Base-by-base conservation (phyloP, 352 stramenopile species). In the Globisporangium echinulatum region DNA sequence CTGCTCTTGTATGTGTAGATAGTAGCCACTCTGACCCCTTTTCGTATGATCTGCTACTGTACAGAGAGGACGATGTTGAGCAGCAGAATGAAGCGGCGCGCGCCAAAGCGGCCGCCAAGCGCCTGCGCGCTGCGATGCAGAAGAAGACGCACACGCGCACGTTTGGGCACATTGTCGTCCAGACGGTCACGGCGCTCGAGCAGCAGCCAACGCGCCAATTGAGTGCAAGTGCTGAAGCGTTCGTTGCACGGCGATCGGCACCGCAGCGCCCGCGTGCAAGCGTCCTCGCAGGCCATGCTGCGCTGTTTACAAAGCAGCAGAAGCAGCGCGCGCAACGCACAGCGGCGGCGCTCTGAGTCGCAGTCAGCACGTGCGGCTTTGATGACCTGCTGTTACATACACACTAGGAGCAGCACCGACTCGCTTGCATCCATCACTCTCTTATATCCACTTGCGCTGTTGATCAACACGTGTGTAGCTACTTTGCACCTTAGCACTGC, bases 231-330 rank as follows among this genome's bases (percentile, higher is more conserved):
- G 79, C 81, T 5, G 61, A 71, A 44, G 57, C 66, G 40, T 91
- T 93, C 56, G 42, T 91, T n/a, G 60, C 71, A 33, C 76, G 72
- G 52, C 75, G 72, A 40, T 56, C 25, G 7, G 83, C 83, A 1
- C 83, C 83, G n/a, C 71, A 72, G 5, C 72, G 79, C 39, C 59
- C 60, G 40, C 76, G 83, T 49, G 87, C 88, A 72, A 85, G 77
- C 59, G 67, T 89, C 50, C 59, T 93, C 25, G 73, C 89, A 33
- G 83, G 83, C 52, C 83, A 93, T 56, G 25, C 72, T 36, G 71
- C 81, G 43, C 69, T 79, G 52, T 93, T 93, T 53, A 77, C 75
- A 49, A 90, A 88, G 69, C 87, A 87, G 59, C 77, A 92, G 66
- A 87, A 87, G 59, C 58, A 70, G 54, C 67, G 42, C 33, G 17